Evolutionary conservation across 139 green algal species (phyloP).

Genomic region (Tetradesmus lagerheimii): DNA sequence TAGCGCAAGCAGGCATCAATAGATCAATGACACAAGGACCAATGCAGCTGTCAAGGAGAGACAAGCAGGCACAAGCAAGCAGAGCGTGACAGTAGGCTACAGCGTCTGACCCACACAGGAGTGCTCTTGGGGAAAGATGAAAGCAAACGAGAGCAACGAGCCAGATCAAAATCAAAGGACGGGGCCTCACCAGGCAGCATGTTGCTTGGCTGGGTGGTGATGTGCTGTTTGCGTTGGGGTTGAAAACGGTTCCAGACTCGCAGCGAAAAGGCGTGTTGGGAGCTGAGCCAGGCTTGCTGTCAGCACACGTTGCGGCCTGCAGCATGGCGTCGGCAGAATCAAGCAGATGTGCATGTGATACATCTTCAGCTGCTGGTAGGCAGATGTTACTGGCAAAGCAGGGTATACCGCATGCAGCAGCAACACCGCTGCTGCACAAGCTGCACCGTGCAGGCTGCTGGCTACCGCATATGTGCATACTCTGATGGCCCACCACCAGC

Average conservation of each 20-base stretch:
- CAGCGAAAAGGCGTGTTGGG: background rate
- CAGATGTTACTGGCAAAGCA: background rate
- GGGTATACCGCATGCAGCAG: too few relatives aligned
- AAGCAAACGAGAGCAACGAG: too few relatives aligned
- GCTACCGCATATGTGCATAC: too few relatives aligned
- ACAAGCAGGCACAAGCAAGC: background rate
- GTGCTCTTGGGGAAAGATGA: too few relatives aligned
- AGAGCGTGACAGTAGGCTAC: too few relatives aligned
- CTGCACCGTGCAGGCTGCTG: too few relatives aligned
- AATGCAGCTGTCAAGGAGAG: background rate
- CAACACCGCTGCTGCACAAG: too few relatives aligned
- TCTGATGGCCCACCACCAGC: too few relatives aligned
- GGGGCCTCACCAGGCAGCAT: background rate
- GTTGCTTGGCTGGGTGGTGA: background rate
- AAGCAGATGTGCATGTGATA: background rate
- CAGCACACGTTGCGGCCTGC: background rate
- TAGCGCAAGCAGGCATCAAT: background rate
- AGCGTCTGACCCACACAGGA: too few relatives aligned
- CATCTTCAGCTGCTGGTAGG: background rate
- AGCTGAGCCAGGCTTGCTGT: background rate
- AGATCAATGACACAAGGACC: background rate
- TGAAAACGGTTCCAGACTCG: background rate
- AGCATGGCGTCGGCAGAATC: background rate
- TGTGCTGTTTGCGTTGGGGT: background rate
- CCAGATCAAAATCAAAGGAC: too few relatives aligned